Evolutionary conservation across 805 yeast genomes (phyloP), one percentile per base, ranked within the genome.

Genomic region (Zygotorulaspora sp.): DNA sequence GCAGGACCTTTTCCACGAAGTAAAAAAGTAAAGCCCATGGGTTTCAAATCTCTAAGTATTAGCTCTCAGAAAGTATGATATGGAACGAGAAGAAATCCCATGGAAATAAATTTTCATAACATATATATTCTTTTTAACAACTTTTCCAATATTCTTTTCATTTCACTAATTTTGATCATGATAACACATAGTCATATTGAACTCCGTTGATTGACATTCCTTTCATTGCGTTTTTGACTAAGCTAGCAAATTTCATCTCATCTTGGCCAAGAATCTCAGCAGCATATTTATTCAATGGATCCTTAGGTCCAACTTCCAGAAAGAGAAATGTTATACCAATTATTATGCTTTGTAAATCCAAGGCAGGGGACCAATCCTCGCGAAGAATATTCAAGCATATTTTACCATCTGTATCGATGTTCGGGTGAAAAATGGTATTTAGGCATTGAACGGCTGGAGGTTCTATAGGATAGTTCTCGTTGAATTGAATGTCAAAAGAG

Each of bases 291-390:
- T 92, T 92, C 50, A 90, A 71, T 3, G 97, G 97, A 58, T 90
- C 97, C 44, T 78, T 80, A 1, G 95, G 82, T 57, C 87, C 90
- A 6, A 97, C 96, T 49, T 90, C 97, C 37, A 86, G 65, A 50
- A 90, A 88, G 44, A 90, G 70, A 56, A 82, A 88, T 52, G 88
- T 75, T 37, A 90, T 69, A 0, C 98, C 97, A 26, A 89, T 80
- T 39, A 89, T 70, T 6, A 90, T 79, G 4, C 89, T 72, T 56
- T 83, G 86, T 54, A 90, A 65, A 41, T 83, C 84, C 48, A 90
- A 68, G 0, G 88, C 95, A 0, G 98, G 97, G 19, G 88, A 79
- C 98, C 98, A 90, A 59, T 90, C 97, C 58, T 89, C 96, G 49
- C 97, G 69, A 42, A 90, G 68, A 23, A 90, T 89, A 57, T 90